Evolutionary conservation across 208 protist genomes (phyloP).

Genomic region (Kentomonas sorsogonicus): DNA sequence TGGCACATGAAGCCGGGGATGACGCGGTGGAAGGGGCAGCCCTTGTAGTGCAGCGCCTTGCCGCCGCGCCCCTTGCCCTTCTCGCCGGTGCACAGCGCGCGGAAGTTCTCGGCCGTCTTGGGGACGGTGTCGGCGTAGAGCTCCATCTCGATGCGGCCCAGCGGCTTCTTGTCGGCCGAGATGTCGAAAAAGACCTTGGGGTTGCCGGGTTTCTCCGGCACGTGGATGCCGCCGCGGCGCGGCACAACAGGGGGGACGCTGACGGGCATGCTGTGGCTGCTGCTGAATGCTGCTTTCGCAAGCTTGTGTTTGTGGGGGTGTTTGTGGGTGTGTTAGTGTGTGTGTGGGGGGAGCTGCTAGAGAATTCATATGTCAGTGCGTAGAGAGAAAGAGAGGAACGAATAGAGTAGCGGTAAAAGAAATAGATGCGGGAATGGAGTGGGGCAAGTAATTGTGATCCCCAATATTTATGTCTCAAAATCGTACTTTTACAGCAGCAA

Average conservation of each 20-base stretch:
- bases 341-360: too few relatives aligned
- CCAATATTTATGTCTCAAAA: too few relatives aligned
- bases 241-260: conserved; percentile 52
- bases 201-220: conserved; percentile 24
- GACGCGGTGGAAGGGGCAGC: conserved; percentile 93
- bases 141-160: conserved; percentile 87
- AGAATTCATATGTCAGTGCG: too few relatives aligned
- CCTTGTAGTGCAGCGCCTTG: conserved; percentile 96
- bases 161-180: conserved; percentile 49
- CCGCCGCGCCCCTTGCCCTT: conserved; percentile 85
- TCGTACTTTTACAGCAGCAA: too few relatives aligned
- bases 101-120: conserved; percentile 93
- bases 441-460: too few relatives aligned
- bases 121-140: conserved; percentile 90
- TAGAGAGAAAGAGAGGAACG: too few relatives aligned
- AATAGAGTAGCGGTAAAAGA: too few relatives aligned
- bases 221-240: conserved; percentile 20
- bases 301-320: conserved; percentile 4
- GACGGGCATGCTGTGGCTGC: conserved; percentile 35
- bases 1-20: conserved; percentile 96
- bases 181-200: conserved; percentile 91
- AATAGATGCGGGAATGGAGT: too few relatives aligned
- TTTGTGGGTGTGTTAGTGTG: too few relatives aligned
- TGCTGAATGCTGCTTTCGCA: neutral
- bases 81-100: conserved; percentile 86